Conservation (phyloP, 371 early-diverging fungal genomes). For the Mortierella sp. region DNA sequence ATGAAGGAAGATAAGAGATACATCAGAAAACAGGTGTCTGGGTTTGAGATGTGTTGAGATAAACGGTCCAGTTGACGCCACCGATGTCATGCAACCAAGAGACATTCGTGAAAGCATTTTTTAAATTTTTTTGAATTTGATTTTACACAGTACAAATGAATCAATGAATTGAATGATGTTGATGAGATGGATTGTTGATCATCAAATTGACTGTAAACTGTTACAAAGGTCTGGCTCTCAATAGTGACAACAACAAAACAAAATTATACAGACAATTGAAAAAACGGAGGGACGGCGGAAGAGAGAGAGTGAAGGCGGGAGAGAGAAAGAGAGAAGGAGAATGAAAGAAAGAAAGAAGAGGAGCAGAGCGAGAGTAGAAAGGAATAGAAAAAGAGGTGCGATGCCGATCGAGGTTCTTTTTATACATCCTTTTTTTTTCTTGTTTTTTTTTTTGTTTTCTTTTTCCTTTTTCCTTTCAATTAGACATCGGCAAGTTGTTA, state of each 20-base stretch:
- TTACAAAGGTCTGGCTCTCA: background rate
- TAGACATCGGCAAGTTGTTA: too few species aligned
- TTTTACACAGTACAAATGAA: conserved; percentile 1
- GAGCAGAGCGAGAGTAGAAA: too few species aligned
- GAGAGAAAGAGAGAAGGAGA: background rate
- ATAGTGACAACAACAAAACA: too few species aligned
- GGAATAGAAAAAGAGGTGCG: too few species aligned
- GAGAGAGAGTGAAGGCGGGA: background rate
- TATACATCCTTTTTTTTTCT: too few species aligned
- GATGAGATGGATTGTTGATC: background rate
- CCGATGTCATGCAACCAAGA: background rate
- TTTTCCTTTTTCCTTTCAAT: too few species aligned
- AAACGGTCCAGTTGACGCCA: conserved; percentile 9
- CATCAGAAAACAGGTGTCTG: conserved; percentile 23
- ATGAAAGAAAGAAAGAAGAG: background rate
- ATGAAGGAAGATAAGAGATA: background rate
- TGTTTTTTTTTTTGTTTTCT: too few species aligned
- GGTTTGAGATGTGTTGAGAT: conserved; percentile 17
- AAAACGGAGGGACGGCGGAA: background rate
- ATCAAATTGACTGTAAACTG: too few species aligned
- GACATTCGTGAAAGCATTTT: background rate
- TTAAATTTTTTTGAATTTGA: background rate
- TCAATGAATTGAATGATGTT: background rate
- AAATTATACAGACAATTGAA: too few species aligned
- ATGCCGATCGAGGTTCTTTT: too few species aligned